A percentile compares a stretch with the other conserved stretches of the same genome.
Conservation (phyloP, 148 eudicot genomes). For the Spergularia bocconei region DNA sequence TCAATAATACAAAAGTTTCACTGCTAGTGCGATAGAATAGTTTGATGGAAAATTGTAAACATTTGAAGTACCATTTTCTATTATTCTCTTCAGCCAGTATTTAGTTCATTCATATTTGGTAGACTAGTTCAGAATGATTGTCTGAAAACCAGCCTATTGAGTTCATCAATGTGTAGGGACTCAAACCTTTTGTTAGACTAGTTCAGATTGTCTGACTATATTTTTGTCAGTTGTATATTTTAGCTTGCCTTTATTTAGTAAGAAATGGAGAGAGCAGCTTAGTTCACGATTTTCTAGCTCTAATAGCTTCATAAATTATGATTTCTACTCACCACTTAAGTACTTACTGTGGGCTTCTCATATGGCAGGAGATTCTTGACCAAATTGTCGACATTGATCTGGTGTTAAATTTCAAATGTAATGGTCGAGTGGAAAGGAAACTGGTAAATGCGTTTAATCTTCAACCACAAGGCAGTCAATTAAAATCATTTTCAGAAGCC, state of each 20-base stretch:
- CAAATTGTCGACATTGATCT: constrained; percentile 76
- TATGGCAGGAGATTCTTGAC: constrained; percentile 77
- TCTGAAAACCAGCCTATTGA: too few relatives aligned
- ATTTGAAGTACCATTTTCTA: background rate
- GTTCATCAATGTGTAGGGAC: background rate
- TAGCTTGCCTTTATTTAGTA: background rate
- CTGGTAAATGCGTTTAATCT: constrained; percentile 31
- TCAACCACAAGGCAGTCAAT: constrained; percentile 29
- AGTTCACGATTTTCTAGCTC: background rate
- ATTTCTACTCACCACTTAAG: background rate
- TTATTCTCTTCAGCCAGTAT: background rate
- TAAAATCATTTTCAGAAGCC: constrained; percentile 35
- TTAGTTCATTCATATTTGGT: background rate
- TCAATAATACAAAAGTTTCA: background rate
- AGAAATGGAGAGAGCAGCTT: background rate
- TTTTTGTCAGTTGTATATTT: background rate
- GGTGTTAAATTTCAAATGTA: constrained; percentile 77
- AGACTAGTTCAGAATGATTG: background rate
- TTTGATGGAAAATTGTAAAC: background rate
- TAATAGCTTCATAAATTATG: background rate
- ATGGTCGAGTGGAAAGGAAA: constrained; percentile 39
- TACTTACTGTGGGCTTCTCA: background rate
- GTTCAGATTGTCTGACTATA: background rate
- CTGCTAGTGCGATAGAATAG: background rate
- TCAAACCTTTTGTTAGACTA: background rate